A percentile compares a stretch with the other conserved stretches of the same genome.
Evolutionary conservation across 441 rosid species (phyloP).

Genomic region (Adansonia gregorii): DNA sequence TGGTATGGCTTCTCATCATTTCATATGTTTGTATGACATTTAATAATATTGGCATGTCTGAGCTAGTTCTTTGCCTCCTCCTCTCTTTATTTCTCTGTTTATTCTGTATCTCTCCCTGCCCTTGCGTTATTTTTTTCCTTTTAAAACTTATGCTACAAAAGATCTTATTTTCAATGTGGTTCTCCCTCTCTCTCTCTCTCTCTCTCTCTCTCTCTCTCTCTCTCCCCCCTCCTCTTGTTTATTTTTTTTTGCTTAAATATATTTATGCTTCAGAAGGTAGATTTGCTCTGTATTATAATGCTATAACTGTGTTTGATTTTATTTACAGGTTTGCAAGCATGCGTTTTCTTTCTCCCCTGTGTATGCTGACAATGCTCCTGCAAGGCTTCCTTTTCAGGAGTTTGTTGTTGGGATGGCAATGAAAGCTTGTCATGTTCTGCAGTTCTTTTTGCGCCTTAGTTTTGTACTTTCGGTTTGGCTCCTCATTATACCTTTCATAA

Average conservation of each 20-base stretch:
- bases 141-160: not conserved
- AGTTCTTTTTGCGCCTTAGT: slow-evolving; percentile 89
- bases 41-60: not conserved
- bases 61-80: not conserved
- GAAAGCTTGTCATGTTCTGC: slow-evolving; percentile 94
- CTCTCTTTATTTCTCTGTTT: not conserved
- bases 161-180: not conserved
- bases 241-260: not conserved
- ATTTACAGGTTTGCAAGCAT: slow-evolving; percentile 89
- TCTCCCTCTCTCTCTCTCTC: not conserved
- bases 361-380: slow-evolving; percentile 93
- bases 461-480: slow-evolving; percentile 99
- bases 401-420: slow-evolving; percentile 88
- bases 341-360: slow-evolving; percentile 97
- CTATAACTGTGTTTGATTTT: slow-evolving; percentile 18
- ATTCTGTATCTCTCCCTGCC: not conserved
- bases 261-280: not conserved
- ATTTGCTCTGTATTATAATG: slow-evolving; percentile 19
- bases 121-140: not conserved
- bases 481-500: slow-evolving; percentile 91
- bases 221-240: not conserved
- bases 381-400: slow-evolving; percentile 99
- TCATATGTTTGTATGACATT: not conserved
- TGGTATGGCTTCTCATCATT: not conserved
- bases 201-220: not conserved